Conservation (phyloP, 106 monocot genomes). For the Dactylorhiza incarnata region DNA sequence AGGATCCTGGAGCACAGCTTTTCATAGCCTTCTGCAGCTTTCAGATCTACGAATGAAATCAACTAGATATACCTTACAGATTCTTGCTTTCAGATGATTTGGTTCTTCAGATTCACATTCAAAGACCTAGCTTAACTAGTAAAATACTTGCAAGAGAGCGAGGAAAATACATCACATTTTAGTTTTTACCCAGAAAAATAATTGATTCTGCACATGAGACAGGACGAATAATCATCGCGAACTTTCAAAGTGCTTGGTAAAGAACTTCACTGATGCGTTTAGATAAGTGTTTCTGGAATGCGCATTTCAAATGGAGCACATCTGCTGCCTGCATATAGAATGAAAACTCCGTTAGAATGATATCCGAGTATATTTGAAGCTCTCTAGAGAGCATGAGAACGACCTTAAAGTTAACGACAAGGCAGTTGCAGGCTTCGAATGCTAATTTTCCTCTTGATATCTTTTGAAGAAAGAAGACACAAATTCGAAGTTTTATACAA, state of each 20-base stretch:
- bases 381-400: neutral
- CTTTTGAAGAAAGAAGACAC: slow-evolving; percentile 3
- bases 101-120: neutral
- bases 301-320: slow-evolving; percentile 17
- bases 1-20: too few relatives aligned
- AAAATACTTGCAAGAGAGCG: neutral
- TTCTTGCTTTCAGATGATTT: neutral
- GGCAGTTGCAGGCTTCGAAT: slow-evolving; percentile 27
- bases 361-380: neutral
- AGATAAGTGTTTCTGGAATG: slow-evolving; percentile 18
- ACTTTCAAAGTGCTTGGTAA: slow-evolving; percentile 8
- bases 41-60: neutral
- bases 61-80: neutral
- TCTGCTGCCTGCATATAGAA: slow-evolving; percentile 13
- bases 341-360: neutral
- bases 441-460: slow-evolving; percentile 16
- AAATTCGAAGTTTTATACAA: neutral
- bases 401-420: slow-evolving; percentile 19
- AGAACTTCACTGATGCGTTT: slow-evolving; percentile 7
- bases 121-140: neutral
- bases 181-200: neutral
- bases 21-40: too few relatives aligned
- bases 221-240: neutral
- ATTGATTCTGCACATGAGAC: neutral
- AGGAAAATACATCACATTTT: neutral